Evolutionary conservation across 495 filamentous ascomycete species (phyloP).

Genomic region (Penicilliopsis zonata): DNA sequence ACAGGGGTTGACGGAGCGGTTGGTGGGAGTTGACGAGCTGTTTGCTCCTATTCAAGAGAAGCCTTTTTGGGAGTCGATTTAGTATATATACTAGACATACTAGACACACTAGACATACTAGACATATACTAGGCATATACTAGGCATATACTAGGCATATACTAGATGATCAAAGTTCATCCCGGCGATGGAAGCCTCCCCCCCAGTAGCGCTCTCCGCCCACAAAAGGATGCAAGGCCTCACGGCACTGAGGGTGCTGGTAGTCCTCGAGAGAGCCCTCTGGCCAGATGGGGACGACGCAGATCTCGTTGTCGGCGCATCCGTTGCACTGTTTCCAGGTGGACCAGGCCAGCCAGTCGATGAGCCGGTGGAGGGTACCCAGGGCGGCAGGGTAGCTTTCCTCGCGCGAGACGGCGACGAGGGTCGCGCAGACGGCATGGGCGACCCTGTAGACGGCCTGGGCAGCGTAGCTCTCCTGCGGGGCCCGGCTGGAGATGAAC

Average conservation of each 20-base stretch:
- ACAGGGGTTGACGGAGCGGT: slow-evolving; percentile 18
- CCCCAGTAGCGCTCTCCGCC: slow-evolving; percentile 29
- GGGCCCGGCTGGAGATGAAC: slow-evolving; percentile 21
- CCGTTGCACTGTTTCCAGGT: slow-evolving; percentile 47
- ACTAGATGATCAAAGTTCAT: too few relatives aligned
- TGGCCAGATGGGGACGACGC: slow-evolving; percentile 57
- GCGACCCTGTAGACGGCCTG: slow-evolving; percentile 35
- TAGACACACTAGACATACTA: too few relatives aligned
- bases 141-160: too few relatives aligned
- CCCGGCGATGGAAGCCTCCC: too few relatives aligned
- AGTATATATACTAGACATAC: too few relatives aligned
- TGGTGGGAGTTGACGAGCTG: slow-evolving; percentile 15
- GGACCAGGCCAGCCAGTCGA: slow-evolving; percentile 44
- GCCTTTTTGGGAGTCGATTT: too few relatives aligned
- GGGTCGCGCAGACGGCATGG: slow-evolving; percentile 34
- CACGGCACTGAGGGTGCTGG: slow-evolving; percentile 35
- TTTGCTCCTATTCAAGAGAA: slow-evolving; percentile 12
- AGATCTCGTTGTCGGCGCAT: slow-evolving; percentile 46
- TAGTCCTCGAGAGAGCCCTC: slow-evolving; percentile 42
- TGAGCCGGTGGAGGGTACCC: slow-evolving; percentile 23
- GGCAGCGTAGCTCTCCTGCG: slow-evolving; percentile 13
- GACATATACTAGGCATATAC: too few relatives aligned
- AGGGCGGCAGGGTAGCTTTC: slow-evolving; percentile 12
- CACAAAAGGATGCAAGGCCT: slow-evolving; percentile 11
- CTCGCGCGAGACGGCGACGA: slow-evolving; percentile 28